phyloP scores from a whole-genome alignment of 371 early-diverging fungal genomes.

The Quaeritorhiza haematococci region DNA sequence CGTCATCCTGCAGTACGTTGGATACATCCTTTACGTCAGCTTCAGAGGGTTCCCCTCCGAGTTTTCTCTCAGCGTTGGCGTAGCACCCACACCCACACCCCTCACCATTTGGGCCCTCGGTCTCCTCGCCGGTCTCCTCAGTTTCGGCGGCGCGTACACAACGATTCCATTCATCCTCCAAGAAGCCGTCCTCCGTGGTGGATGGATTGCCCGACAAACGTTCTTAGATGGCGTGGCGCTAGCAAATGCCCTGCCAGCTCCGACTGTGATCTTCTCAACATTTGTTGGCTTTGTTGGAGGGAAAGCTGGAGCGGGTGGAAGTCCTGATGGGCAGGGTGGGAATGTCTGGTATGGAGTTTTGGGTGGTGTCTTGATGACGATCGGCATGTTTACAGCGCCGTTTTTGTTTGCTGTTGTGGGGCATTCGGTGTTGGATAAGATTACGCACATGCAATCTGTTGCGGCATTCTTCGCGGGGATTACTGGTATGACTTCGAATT shows the following conservation, averaged over 20 bases:
- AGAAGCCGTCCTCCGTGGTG: constrained; percentile 39
- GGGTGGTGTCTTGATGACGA: constrained; percentile 31
- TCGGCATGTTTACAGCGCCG: constrained; percentile 43
- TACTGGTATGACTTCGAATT: constrained; percentile 34
- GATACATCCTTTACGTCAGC: constrained; percentile 22
- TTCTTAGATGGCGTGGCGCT: constrained; percentile 44
- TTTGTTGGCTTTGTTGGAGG: constrained; percentile 44
- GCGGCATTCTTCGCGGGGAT: constrained; percentile 40
- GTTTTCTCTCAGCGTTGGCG: constrained; percentile 28
- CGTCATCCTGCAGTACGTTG: constrained; percentile 23
- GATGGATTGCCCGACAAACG: constrained; percentile 35
- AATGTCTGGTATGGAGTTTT: constrained; percentile 30
- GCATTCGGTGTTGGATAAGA: constrained; percentile 30
- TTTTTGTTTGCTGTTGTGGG: constrained; percentile 43
- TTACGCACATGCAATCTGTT: constrained; percentile 24
- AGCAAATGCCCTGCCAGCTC: constrained; percentile 39
- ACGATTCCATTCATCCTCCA: constrained; percentile 40
- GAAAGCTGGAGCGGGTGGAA: constrained; percentile 9
- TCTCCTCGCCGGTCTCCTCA: constrained; percentile 31
- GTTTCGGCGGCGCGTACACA: constrained; percentile 47
- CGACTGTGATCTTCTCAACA: constrained; percentile 41
- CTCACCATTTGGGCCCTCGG: constrained; percentile 32
- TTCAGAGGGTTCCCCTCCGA: constrained; percentile 35
- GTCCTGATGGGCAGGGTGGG: not conserved
- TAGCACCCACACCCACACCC: constrained; percentile 24